Conservation (phyloP, 768 basidiomycete genomes). For the Mrakia blollopis region DNA sequence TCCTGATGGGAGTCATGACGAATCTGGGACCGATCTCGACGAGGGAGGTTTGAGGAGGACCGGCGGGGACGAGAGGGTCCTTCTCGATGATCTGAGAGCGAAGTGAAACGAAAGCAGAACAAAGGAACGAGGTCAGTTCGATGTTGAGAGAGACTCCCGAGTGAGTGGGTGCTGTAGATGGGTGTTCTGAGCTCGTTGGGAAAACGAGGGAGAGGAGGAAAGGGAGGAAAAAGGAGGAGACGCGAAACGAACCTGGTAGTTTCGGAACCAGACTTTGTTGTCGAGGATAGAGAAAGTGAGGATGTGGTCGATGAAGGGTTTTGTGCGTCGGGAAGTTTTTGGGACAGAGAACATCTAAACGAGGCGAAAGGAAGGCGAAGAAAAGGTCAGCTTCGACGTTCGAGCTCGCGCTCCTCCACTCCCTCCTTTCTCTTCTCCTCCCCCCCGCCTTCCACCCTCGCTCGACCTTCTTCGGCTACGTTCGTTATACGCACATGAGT, state of each 20-base stretch:
- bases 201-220: neutral
- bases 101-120: neutral
- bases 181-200: neutral
- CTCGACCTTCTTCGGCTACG: neutral
- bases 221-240: neutral
- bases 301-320: constrained; percentile 97
- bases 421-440: neutral
- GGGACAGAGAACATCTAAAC: constrained; percentile 84
- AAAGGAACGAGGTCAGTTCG: neutral
- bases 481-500: constrained; percentile 62
- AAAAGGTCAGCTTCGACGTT: neutral
- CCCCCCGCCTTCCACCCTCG: neutral
- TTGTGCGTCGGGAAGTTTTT: constrained; percentile 77
- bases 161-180: neutral
- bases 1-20: constrained; percentile 92
- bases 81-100: constrained; percentile 47
- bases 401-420: neutral
- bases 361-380: neutral
- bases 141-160: neutral
- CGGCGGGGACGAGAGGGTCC: constrained; percentile 80
- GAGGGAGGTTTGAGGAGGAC: constrained; percentile 76
- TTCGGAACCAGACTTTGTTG: constrained; percentile 97
- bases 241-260: constrained; percentile 71
- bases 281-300: constrained; percentile 93
- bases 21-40: constrained; percentile 97